Evolutionary conservation across 2,329 filamentous ascomycete genomes (phyloP), one percentile per base, ranked within the genome.

Genomic region (Paramyrothecium roridum): DNA sequence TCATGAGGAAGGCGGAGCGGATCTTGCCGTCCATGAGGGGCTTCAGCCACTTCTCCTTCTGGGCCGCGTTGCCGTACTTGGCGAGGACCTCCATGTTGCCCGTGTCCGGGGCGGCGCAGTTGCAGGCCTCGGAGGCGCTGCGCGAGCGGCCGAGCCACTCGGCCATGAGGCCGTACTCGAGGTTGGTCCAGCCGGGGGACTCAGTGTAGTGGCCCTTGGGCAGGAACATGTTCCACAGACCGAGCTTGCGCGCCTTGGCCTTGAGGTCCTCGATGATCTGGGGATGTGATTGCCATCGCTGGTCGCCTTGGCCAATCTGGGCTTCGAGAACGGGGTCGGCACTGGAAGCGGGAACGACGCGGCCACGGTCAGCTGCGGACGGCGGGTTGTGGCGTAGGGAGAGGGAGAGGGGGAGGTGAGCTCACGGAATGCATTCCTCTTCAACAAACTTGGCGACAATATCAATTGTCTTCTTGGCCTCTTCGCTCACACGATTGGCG

Each of bases 221-320:
- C 63, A 99, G 76, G 80, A 99, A 99, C 88, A 99, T 89, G 76
- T 99, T 99, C 95, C 95, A 99, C 48, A 99, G 80, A 1, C 93
- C 95, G 23, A 96, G 82, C 64, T 88, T 82, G 68, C 81, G 84
- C 48, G 93, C 95, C 73, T 92, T 90, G 61, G 76, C 79, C 82
- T 98, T 98, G 65, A 99, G 83, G 54, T 95, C 88, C 63, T 99
- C 95, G 58, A 99, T 83, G 65, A 98, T 81, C 46, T 80, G 71
- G 1, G 95, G 93, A 70, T 96, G 89, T 43, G 80, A 76, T 61
- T 88, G 83, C 89, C 93, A 98, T 79, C 93, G 86, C 59, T 84
- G 76, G 51, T 87, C 80, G 59, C 90, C 91, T 57, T 86, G 75
- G 64, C 91, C 92, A 54, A 96, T 80, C 75, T 96, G 90, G 63